Base-by-base conservation (phyloP, 2,329 filamentous ascomycete species). In the Fusarium compactum region DNA sequence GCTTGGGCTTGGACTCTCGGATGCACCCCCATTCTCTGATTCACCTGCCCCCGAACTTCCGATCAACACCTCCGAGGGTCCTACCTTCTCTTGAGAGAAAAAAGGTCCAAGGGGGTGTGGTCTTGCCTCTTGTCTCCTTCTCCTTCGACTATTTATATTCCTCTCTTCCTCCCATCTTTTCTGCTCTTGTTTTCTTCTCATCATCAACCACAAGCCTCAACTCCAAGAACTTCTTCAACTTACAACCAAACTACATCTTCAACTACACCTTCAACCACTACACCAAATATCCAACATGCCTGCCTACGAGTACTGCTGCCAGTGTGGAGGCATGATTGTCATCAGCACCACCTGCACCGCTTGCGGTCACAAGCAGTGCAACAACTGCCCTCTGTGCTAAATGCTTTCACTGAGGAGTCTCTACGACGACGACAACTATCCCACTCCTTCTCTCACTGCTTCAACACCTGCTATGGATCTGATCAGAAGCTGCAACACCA, bases 301-400 rank as follows among this genome's bases (percentile, higher is more conserved):
- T 76, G 79, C 80, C 73, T 84, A 82, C 72, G 82, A 84, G 72
- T 85, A 85, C 79, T 87, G 85, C 83, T 87, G 85, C 82, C 78
- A 85, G 75, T 87, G 85, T 80, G 83, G 83, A 72, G 79, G 82
- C 79, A 85, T 87, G 79, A 85, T 87, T 72, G 85, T 87, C 80
- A 87, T 87, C 80, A 87, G 84, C 83, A 85, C 80, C 76, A 83
- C 80, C 55, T 87, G 85, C 82, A 80, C 78, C 65, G 79, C 81
- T 74, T 87, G 85, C 76, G 79, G 80, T 54, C 85, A 87, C 80
- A 77, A 80, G 70, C 82, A 86, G 74, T 87, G 85, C 83, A 75
- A 70, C 64, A 77, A 82, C 62, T 87, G 85, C 78, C 76, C 80
- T 52, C 68, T 74, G 62, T 79, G 74, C 58, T 81, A 78, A 77